These are phyloP conservation scores for Leptodontidium sp. DNA, from an alignment of 2,329 filamentous ascomycete genomes.

Conservation along the genomic window DNA sequence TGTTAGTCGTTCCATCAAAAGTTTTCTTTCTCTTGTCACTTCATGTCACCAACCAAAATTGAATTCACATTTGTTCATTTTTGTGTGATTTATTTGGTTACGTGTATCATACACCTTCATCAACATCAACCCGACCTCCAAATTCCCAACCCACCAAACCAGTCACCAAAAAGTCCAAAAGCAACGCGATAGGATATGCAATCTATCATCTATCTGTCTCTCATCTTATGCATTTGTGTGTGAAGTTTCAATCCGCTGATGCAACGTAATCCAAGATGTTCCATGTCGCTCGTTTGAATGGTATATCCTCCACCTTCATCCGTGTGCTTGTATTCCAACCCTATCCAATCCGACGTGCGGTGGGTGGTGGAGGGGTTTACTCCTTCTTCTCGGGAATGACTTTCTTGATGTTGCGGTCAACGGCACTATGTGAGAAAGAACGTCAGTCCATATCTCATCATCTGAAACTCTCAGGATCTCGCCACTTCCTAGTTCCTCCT, in stretches of 20 bases:
- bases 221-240: constrained; percentile 11
- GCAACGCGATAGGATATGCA: background rate
- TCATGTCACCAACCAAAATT: background rate
- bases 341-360: background rate
- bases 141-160: background rate
- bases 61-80: background rate
- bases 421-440: constrained; percentile 25
- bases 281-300: background rate
- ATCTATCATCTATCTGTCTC: constrained; percentile 9
- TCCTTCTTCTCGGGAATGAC: constrained; percentile 27
- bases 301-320: constrained; percentile 6
- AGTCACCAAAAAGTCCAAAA: background rate
- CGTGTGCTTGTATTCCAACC: background rate
- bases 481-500: background rate
- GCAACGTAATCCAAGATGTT: background rate
- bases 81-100: background rate
- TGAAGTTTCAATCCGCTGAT: constrained; percentile 5
- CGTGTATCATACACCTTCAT: background rate
- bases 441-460: background rate
- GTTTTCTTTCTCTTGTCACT: background rate
- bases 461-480: background rate
- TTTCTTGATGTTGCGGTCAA: constrained; percentile 36
- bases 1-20: too few species aligned
- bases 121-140: background rate
- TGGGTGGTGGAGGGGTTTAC: background rate